Base-by-base conservation (phyloP, 148 eudicot species). In the Rhododendron molle region DNA sequence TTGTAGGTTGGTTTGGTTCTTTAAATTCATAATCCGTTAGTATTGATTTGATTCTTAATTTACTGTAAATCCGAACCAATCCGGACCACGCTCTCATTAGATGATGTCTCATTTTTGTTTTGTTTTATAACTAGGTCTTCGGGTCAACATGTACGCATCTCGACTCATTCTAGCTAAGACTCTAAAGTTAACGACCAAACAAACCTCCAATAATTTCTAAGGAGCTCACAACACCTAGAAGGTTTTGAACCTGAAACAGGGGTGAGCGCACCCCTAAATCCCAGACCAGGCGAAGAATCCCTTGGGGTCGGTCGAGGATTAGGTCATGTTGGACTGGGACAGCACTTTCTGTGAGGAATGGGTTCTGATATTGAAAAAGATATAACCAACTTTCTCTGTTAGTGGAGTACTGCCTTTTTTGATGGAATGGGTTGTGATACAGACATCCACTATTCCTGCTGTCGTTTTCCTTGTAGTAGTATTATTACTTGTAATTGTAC, bases 331-430 rank as follows among this genome's bases (percentile, higher is more conserved):
- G 74, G 73, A 26, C 69, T 62, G 9, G 49, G 49, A 46, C 49
- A 46, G 26, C 69, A 62, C 69, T 62, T 62, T 62, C 9, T 62
- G 72, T 10, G 72, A 7, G 36, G 32, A 3, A 69, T 69, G 74
- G 74, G 36, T 69, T 69, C 36, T 69, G 74, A 69, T 3, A 28
- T 1, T 1, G 74, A 12, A 28, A 28, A 26, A 69, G 2, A 10
- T 28, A 26, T 0, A 12, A 26, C 21, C 4, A 28, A 16, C 74
- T 69, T 69, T 69, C 30, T 16, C 18, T 73, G 2, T 5, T 73
- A 81, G 83, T 81, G 83, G 83, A 4, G n/a, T n/a, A n/a, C 69
- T 36, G 30, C 28, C 83, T 54, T 81, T 81, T 32, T 34, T 54
- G 23, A 32, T 54, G 69, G n/a, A 62, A 47, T 82, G 84, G 74